Evolutionary conservation across 306 rosid genomes (phyloP).

Genomic region (Fragaria ananassa): DNA sequence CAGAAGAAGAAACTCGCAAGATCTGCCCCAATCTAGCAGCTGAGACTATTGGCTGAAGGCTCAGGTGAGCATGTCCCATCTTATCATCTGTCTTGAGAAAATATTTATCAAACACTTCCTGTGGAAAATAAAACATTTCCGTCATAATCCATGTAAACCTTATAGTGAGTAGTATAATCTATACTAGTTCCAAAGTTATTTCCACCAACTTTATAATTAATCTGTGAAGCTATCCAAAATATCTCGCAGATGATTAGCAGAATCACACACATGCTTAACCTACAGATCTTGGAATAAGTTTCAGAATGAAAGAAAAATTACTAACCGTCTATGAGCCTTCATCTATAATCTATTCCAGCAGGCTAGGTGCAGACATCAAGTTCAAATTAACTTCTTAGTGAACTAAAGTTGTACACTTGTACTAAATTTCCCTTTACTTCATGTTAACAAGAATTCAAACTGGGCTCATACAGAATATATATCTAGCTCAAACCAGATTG

Average conservation of each 20-base stretch:
- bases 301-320: too few relatives aligned
- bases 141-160: constrained; percentile 9
- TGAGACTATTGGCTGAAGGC: constrained; percentile 80
- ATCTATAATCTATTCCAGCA: background rate
- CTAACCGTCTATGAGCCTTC: background rate
- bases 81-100: constrained; percentile 90
- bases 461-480: background rate
- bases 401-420: background rate
- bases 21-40: constrained; percentile 81
- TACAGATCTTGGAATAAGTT: background rate
- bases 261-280: background rate
- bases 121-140: background rate
- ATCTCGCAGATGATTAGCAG: background rate
- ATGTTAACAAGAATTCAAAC: background rate
- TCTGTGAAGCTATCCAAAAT: background rate
- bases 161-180: background rate
- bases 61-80: constrained; percentile 88
- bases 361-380: background rate
- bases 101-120: constrained; percentile 98
- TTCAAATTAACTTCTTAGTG: background rate
- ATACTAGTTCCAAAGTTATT: background rate
- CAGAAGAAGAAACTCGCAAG: constrained; percentile 50
- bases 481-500: background rate
- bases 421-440: background rate
- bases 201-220: background rate